phyloP scores from a whole-genome alignment of 2,329 filamentous ascomycete genomes.

The Diaporthe capsici region DNA sequence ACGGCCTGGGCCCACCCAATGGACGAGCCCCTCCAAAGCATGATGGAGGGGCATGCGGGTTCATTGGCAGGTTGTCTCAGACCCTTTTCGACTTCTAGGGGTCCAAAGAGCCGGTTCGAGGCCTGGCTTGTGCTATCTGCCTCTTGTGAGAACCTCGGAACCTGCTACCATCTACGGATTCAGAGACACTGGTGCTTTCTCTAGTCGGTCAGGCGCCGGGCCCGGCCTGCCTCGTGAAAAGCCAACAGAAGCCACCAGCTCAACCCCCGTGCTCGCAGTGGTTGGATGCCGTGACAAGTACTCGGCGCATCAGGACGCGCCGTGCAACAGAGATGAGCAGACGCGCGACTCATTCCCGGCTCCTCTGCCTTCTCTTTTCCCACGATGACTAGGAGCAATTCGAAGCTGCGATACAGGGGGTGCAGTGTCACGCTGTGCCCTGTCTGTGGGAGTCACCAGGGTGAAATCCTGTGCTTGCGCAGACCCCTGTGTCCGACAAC shows the following conservation, averaged over 20 bases:
- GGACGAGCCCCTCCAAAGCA: constrained; percentile 26
- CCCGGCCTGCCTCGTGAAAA: background rate
- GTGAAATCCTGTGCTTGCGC: background rate
- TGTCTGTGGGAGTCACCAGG: background rate
- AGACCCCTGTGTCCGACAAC: background rate
- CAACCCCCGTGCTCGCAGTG: constrained; percentile 42
- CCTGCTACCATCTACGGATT: constrained; percentile 4
- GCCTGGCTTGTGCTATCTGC: constrained; percentile 1
- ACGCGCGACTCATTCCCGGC: background rate
- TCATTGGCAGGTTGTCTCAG: constrained; percentile 37
- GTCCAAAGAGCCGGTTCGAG: background rate
- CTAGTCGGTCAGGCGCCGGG: constrained; percentile 28
- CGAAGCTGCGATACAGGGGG: background rate
- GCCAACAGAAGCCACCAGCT: constrained; percentile 23
- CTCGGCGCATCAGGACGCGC: background rate
- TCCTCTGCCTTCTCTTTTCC: background rate
- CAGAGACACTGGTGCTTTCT: constrained; percentile 13
- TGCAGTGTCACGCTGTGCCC: background rate
- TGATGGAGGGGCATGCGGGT: constrained; percentile 33
- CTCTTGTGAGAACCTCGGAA: background rate
- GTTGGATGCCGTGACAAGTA: constrained; percentile 39
- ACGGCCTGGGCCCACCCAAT: constrained; percentile 39
- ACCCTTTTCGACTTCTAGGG: background rate
- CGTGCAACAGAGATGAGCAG: background rate
- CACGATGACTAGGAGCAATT: background rate